Evolutionary conservation across 257 asterid species (phyloP), one percentile per base, ranked within the genome.

Genomic region (Solanum peruvianum): DNA sequence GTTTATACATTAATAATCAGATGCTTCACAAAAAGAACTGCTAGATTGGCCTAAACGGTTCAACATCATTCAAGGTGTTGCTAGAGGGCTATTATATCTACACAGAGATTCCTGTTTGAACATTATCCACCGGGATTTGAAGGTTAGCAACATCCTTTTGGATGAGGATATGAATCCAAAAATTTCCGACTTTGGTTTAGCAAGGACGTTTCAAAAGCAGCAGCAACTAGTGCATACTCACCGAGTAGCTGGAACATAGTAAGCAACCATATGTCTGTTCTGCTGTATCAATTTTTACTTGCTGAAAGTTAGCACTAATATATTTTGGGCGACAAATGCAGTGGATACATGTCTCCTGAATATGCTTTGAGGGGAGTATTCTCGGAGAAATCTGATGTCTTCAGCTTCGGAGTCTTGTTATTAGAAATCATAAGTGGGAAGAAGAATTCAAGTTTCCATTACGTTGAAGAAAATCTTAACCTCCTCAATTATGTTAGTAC

Each of bases 191-290:
- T 90, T 90, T 37, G 92, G 92, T 29, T 75, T 86, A 85, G 92
- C 92, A 83, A 86, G 92, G 81, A 86, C 89, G 1, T 88, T 90
- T 37, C 87, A 78, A 14, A 88, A 70, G 85, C 87, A 84, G 25
- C 88, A 76, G 70, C 67, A 87, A 18, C 86, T 81, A 35, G 88
- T 85, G 77, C 85, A 78, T 41, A 90, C 90, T n/a, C 85, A 85
- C 67, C 87, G 92, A 60, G 85, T 90, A 29, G 85, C 87, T 37
- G 92, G 92, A 85, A 90, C 92, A 42, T 88, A 83, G 92, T 90
- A 80, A 76, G 64, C n/a, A 52, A 18, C 64, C 64, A 18, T 18
- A 56, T 56, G 64, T 56, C 64, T 56, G 64, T 18, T 18, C 62
- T 52, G 62, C n/a, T 52, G 2, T 80, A 8, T 45, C 14, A 1